Conservation (phyloP, 163 green algal genomes). For the Chlamydomonas reinhardtii region DNA sequence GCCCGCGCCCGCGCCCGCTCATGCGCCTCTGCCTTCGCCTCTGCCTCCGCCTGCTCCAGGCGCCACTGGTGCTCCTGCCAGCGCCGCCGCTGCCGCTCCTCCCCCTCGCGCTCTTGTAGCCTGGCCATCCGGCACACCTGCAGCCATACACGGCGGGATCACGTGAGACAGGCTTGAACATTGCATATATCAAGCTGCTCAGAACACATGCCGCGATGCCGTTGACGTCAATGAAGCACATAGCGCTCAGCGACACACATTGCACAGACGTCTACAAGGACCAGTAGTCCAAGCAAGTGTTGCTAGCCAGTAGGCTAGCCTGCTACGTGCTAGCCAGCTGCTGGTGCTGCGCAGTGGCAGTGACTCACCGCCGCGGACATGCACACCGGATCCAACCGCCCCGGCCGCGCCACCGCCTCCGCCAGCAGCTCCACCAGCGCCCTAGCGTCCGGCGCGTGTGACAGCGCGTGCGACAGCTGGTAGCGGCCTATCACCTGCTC, state of each 20-base stretch:
- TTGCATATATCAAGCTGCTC: too few species aligned
- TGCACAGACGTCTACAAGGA: too few species aligned
- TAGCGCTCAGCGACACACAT: too few species aligned
- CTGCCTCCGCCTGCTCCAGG: neutral
- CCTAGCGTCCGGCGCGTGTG: neutral
- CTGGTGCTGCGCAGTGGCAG: too few species aligned
- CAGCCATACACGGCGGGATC: too few species aligned
- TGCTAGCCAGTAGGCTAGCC: too few species aligned
- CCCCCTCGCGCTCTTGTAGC: neutral
- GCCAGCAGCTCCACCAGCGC: neutral
- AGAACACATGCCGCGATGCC: too few species aligned
- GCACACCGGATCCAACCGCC: conserved; percentile 23
- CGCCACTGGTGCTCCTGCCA: neutral
- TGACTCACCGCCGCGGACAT: conserved; percentile 21
- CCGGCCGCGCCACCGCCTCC: neutral
- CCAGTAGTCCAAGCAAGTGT: too few species aligned
- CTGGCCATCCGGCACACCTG: conserved; percentile 26
- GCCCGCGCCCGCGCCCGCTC: neutral
- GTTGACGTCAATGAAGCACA: too few species aligned
- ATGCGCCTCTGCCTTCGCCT: neutral
- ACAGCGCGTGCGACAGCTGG: conserved; percentile 16
- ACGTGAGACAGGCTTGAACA: too few species aligned
- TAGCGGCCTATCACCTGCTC: conserved; percentile 9
- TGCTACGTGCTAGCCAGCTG: too few species aligned
- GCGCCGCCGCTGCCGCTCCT: neutral